Conservation (phyloP, 2,329 filamentous ascomycete genomes). For the Rasamsonia emersonii region DNA sequence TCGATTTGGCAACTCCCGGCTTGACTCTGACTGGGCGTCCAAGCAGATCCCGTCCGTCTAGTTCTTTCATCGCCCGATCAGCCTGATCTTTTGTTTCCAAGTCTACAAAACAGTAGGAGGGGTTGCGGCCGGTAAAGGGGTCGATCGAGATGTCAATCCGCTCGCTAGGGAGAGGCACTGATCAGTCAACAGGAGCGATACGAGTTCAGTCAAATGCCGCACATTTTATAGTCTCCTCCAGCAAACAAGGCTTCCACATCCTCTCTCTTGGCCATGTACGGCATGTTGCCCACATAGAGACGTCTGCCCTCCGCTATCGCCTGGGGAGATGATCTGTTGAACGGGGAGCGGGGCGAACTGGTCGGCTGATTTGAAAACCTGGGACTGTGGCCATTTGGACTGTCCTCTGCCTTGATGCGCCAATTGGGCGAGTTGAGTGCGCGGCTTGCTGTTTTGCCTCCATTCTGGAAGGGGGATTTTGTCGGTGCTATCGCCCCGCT, state of each 20-base stretch:
- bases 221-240: conserved; percentile 29
- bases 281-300: conserved; percentile 48
- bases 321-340: conserved; percentile 22
- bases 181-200: conserved; percentile 7
- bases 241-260: conserved; percentile 44
- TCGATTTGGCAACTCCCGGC: conserved; percentile 51
- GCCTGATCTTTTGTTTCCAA: conserved; percentile 51
- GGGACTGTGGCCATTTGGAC: conserved; percentile 20
- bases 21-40: conserved; percentile 56
- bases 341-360: conserved; percentile 22
- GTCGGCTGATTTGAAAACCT: conserved; percentile 19
- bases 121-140: conserved; percentile 59
- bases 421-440: conserved; percentile 34
- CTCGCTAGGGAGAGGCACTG: conserved; percentile 28
- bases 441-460: conserved; percentile 26
- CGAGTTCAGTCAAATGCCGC: conserved; percentile 8
- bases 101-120: conserved; percentile 68
- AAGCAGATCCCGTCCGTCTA: conserved; percentile 48
- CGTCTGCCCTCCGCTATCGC: conserved; percentile 35
- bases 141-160: conserved; percentile 62
- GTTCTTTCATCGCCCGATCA: conserved; percentile 46
- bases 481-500: conserved; percentile 19
- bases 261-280: conserved; percentile 44
- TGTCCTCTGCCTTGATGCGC: conserved; percentile 32
- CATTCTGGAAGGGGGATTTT: conserved; percentile 22